A percentile compares a stretch with the other conserved stretches of the same genome.
Evolutionary conservation across 805 yeast genomes (phyloP).

Genomic region (Ogataea pilisensis): DNA sequence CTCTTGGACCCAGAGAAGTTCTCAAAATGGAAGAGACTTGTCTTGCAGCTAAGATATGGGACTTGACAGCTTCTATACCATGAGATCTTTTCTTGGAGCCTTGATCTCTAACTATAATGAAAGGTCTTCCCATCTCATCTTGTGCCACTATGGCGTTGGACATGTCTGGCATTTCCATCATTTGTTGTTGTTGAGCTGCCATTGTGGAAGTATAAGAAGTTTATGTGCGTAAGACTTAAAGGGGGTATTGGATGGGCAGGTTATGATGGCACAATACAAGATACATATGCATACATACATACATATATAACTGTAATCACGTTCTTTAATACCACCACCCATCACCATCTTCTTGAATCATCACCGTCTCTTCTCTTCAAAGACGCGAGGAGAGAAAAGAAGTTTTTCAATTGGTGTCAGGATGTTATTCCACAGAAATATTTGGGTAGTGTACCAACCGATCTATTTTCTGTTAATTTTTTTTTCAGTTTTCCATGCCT

Average conservation of each 20-base stretch:
- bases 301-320: no score
- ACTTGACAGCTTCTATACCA: constrained; percentile 76
- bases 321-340: no score
- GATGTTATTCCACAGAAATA: not conserved
- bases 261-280: no score
- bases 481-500: not conserved
- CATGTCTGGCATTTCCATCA: constrained; percentile 74
- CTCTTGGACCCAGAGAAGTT: constrained; percentile 95
- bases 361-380: not conserved
- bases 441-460: no score
- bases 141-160: constrained; percentile 98
- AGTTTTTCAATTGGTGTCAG: not conserved
- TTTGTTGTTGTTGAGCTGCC: constrained; percentile 27
- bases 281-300: no score
- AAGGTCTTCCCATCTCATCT: constrained; percentile 99
- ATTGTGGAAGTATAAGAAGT: constrained; percentile 4
- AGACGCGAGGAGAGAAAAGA: no score
- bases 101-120: constrained; percentile 89
- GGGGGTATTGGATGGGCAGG: no score
- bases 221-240: no score
- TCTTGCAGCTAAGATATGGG: constrained; percentile 92
- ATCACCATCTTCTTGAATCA: no score
- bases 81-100: constrained; percentile 52
- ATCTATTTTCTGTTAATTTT: no score
- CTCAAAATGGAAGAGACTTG: constrained; percentile 89